phyloP scores from a whole-genome alignment of 176 grass and related monocot species.

The Oryza glaberrima region DNA sequence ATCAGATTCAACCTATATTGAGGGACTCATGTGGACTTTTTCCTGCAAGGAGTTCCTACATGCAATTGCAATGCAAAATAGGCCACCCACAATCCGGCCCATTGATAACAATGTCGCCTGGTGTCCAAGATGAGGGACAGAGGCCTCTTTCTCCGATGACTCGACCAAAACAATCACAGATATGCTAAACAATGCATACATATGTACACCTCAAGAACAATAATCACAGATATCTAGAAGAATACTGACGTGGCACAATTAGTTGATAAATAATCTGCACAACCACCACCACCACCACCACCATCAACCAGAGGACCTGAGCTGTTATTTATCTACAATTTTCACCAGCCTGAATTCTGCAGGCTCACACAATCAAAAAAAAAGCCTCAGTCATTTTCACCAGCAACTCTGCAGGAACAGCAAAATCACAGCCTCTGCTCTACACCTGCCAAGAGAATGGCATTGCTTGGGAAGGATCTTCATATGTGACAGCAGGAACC shows the following conservation, averaged over 20 bases:
- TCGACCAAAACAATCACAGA: background rate
- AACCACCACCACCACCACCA: background rate
- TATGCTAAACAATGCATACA: background rate
- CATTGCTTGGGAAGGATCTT: conserved; percentile 48
- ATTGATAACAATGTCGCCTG: background rate
- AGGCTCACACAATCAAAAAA: background rate
- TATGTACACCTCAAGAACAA: background rate
- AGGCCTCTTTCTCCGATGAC: background rate
- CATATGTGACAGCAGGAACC: conserved; percentile 39
- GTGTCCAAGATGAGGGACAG: background rate
- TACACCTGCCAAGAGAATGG: conserved; percentile 46
- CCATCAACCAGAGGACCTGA: background rate
- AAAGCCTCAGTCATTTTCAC: background rate
- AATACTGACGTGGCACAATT: background rate
- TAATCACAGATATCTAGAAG: background rate
- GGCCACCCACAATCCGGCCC: background rate
- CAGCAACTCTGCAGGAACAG: background rate
- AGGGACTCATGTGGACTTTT: too few species aligned
- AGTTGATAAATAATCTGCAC: conserved; percentile 12
- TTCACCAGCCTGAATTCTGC: background rate
- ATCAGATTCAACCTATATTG: too few species aligned
- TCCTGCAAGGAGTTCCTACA: too few species aligned
- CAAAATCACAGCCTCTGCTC: background rate
- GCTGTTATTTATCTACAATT: background rate
- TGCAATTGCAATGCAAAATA: background rate